Evolutionary conservation across 192 early-diverging fungal genomes (phyloP), one percentile per base, ranked within the genome.

Genomic region (Coemansia reversa): DNA sequence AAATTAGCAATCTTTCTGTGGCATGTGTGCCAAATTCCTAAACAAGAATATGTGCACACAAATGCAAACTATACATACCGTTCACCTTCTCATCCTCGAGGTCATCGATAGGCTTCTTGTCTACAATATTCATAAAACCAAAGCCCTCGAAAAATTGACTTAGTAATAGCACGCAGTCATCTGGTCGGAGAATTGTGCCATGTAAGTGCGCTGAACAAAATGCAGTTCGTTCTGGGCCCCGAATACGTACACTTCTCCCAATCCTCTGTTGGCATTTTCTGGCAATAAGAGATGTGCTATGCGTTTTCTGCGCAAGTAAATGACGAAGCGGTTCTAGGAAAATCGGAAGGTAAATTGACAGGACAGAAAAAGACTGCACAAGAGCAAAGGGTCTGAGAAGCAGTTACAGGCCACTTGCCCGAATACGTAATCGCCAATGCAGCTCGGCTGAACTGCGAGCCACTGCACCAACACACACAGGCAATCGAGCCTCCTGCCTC

Each of bases 221-320:
- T 45, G 39, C 39, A 45, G 39, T 45, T 45, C 39, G 39, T 45
- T 5, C 14, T 4, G 39, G 39, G 39, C 39, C 39, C 16, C 39
- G 47, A 27, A 42, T 42, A 73, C 84, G 55, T 91, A 97, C 93
- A 97, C 83, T 97, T 97, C 81, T 98, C 97, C 97, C 97, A 98
- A 80, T 95, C 87, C 57, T 85, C 84, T 83, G 94, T 95, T 67
- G 95, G 95, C 69, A 81, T 81, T 60, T 50, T 66, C 45, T n/a
- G 35, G 9, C 35, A 39, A 58, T 58, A 23, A 58, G 19, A 45
- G 11, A 20, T 39, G 35, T 45, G 7, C 58, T 23, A 48, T 27
- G n/a, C 35, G 27, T 35, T 35, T 29, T 33, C 33, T 56, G 55
- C 55, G 55, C 62, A 55, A 54, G 50, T 52, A 63, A 63, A 63